Conservation (phyloP, 139 green algal species). For the Asterochloris erici region DNA sequence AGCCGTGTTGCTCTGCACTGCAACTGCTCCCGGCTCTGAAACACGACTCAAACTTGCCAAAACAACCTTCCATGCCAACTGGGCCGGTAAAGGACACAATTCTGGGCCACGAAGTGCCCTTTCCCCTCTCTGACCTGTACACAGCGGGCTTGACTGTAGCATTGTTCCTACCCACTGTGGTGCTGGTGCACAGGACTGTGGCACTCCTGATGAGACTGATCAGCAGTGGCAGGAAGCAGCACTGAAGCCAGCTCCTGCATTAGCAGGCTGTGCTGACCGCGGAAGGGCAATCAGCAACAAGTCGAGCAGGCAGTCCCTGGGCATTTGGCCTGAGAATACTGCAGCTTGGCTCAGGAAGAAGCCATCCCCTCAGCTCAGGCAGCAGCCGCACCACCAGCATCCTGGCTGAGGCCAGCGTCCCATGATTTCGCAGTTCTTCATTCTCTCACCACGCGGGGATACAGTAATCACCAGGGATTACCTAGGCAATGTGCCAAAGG, state of each 20-base stretch:
- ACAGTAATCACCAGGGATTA: constrained; percentile 91
- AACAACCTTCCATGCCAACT: neutral
- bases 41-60: neutral
- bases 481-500: constrained; percentile 81
- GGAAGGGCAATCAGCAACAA: neutral
- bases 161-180: constrained; percentile 42
- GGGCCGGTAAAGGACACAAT: constrained; percentile 13
- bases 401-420: neutral
- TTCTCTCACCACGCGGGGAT: constrained; percentile 87
- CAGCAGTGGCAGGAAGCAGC: constrained; percentile 1
- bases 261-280: neutral
- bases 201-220: constrained; percentile 8
- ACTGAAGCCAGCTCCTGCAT: neutral
- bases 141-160: constrained; percentile 40
- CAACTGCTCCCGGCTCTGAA: neutral
- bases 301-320: neutral
- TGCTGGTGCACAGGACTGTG: constrained; percentile 35
- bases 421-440: constrained; percentile 92
- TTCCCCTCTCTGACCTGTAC: constrained; percentile 41
- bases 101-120: constrained; percentile 44
- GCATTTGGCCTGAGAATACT: neutral
- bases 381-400: neutral
- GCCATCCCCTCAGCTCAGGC: neutral
- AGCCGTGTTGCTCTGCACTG: neutral
- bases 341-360: neutral